phyloP scores from a whole-genome alignment of 495 filamentous ascomycete species.

The Penicillium subrubescens region DNA sequence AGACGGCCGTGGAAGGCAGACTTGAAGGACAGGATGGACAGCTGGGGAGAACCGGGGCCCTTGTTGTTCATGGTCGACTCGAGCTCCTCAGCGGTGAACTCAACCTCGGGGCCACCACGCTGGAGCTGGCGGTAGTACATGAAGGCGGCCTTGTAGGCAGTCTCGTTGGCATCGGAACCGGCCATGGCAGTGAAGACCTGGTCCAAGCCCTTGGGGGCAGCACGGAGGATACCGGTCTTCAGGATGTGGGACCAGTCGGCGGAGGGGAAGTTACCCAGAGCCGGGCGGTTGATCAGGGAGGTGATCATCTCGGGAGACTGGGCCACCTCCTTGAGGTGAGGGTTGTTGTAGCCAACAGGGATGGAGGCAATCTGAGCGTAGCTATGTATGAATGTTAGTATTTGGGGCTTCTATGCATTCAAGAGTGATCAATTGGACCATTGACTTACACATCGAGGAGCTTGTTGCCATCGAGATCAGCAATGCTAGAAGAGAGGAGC shows the following conservation, averaged over 20 bases:
- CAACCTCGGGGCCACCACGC: constrained; percentile 78
- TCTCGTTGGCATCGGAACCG: constrained; percentile 97
- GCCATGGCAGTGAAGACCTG: constrained; percentile 97
- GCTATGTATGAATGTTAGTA: constrained; percentile 39
- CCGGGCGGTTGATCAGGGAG: constrained; percentile 89
- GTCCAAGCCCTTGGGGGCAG: constrained; percentile 86
- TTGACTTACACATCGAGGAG: constrained; percentile 76
- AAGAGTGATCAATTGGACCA: constrained; percentile 16
- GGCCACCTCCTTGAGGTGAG: constrained; percentile 69
- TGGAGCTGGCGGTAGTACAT: constrained; percentile 92
- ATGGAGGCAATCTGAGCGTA: constrained; percentile 98
- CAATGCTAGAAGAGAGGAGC: constrained; percentile 59
- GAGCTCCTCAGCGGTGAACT: constrained; percentile 84
- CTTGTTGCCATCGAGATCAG: constrained; percentile 74
- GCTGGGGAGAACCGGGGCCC: constrained; percentile 74
- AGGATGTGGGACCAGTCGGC: constrained; percentile 86
- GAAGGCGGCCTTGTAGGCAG: constrained; percentile 98
- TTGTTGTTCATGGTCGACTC: constrained; percentile 82
- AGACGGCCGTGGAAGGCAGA: constrained; percentile 94
- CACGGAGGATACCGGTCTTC: constrained; percentile 82
- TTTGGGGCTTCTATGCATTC: constrained; percentile 13
- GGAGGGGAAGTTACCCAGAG: constrained; percentile 94
- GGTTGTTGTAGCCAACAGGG: constrained; percentile 96
- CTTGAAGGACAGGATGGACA: constrained; percentile 93
- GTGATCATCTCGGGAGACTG: constrained; percentile 76